Conservation (phyloP, 2,329 filamentous ascomycete species). For the Ophiosphaerella narmari region DNA sequence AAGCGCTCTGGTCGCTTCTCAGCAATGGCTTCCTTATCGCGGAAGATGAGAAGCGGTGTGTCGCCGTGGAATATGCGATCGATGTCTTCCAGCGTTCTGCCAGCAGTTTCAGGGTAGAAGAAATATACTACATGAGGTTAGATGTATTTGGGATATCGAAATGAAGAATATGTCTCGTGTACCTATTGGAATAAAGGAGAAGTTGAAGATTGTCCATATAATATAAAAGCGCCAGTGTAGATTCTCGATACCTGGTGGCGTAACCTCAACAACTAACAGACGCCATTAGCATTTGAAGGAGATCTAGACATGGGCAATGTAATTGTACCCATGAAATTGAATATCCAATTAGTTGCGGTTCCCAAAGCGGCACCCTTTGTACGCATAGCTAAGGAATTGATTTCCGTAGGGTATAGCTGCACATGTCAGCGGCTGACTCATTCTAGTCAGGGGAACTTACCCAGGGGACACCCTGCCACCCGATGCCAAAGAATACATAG, state of each 20-base stretch:
- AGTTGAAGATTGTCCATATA: constrained; percentile 53
- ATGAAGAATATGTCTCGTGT: background rate
- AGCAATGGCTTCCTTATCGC: constrained; percentile 53
- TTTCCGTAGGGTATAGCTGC: constrained; percentile 53
- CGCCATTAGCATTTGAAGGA: background rate
- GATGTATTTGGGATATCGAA: background rate
- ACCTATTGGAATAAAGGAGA: constrained; percentile 52
- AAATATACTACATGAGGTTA: constrained; percentile 29
- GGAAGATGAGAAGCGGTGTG: constrained; percentile 50
- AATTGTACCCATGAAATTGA: constrained; percentile 45
- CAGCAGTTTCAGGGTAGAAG: constrained; percentile 37
- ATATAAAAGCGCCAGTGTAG: constrained; percentile 52
- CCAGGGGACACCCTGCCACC: constrained; percentile 55
- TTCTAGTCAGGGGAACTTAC: constrained; percentile 5
- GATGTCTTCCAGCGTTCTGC: constrained; percentile 37
- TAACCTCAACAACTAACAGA: constrained; percentile 40
- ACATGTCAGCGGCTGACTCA: background rate
- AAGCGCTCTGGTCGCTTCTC: constrained; percentile 53
- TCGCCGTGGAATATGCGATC: constrained; percentile 32
- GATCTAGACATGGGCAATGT: background rate
- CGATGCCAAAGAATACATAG: constrained; percentile 59
- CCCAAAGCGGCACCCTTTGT: constrained; percentile 56
- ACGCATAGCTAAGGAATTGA: constrained; percentile 56
- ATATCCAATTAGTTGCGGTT: constrained; percentile 59
- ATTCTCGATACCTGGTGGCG: constrained; percentile 50